Conservation (phyloP, 2,329 filamentous ascomycete genomes). For the Berkeleyomyces rouxiae region DNA sequence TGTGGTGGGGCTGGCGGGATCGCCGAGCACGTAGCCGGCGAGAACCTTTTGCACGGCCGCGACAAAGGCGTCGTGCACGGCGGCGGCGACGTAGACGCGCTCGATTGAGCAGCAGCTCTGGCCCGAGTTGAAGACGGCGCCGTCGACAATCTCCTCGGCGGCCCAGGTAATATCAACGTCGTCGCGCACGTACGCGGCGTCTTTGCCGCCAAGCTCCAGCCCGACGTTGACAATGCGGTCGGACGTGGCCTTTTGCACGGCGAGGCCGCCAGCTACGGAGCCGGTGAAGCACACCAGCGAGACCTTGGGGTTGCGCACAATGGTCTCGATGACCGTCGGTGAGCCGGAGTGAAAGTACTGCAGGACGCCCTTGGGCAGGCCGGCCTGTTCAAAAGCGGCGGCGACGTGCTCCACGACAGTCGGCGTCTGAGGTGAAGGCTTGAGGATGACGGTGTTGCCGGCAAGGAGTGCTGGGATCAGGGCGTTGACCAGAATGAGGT, state of each 20-base stretch:
- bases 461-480: constrained; percentile 79
- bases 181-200: constrained; percentile 72
- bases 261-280: constrained; percentile 72
- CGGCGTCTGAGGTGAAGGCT: constrained; percentile 88
- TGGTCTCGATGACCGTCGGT: constrained; percentile 54
- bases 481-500: constrained; percentile 83
- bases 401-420: constrained; percentile 76
- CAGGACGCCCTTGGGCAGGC: constrained; percentile 66
- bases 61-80: constrained; percentile 70
- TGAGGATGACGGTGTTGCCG: constrained; percentile 82
- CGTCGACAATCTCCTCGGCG: constrained; percentile 86
- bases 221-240: constrained; percentile 75
- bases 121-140: constrained; percentile 95
- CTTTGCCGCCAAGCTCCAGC: constrained; percentile 85
- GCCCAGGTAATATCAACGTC: constrained; percentile 86
- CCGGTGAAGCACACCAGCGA: constrained; percentile 84
- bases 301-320: constrained; percentile 63
- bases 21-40: constrained; percentile 68
- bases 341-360: constrained; percentile 88
- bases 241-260: constrained; percentile 69
- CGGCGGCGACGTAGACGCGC: constrained; percentile 76
- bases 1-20: constrained; percentile 62
- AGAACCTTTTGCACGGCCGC: constrained; percentile 65
- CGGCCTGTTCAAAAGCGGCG: constrained; percentile 60
- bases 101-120: constrained; percentile 93